Percentiles rank a stretch among this genome's conserved stretches.
These are phyloP conservation scores for Penicillium arizonense DNA, from an alignment of 495 filamentous ascomycete genomes.

Conservation along the genomic window DNA sequence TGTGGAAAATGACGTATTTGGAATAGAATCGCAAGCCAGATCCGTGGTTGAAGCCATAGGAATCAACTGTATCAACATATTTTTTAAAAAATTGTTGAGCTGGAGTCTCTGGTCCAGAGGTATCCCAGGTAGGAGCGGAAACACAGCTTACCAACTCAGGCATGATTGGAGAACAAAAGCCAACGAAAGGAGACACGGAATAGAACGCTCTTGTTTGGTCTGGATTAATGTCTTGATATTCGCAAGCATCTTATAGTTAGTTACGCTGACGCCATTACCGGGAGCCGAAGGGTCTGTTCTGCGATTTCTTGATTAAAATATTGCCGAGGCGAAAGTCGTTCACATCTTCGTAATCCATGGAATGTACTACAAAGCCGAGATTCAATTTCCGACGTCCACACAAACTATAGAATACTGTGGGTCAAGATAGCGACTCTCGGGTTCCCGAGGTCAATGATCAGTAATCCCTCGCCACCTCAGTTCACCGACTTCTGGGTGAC, in stretches of 20 bases:
- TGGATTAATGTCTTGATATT: background rate
- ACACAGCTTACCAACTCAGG: background rate
- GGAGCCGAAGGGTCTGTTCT: background rate
- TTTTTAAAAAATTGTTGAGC: slow-evolving; percentile 8
- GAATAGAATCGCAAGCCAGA: slow-evolving; percentile 9
- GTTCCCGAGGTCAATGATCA: background rate
- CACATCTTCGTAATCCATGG: background rate
- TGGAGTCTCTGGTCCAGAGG: background rate
- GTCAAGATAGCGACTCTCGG: background rate
- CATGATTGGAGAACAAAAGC: background rate
- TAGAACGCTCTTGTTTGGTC: background rate
- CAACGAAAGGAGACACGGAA: background rate
- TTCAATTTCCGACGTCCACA: too few species aligned
- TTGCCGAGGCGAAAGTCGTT: background rate
- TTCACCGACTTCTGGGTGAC: too few species aligned
- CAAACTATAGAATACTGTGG: too few species aligned
- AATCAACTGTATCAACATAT: slow-evolving; percentile 9
- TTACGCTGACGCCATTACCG: background rate
- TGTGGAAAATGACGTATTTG: slow-evolving; percentile 13
- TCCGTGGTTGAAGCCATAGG: slow-evolving; percentile 11
- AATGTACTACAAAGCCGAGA: background rate
- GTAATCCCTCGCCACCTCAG: too few species aligned
- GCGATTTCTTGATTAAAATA: background rate
- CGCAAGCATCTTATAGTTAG: background rate
- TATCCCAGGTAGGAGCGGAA: background rate